phyloP scores from a whole-genome alignment of 2,329 filamentous ascomycete genomes.

The Penicillium sp. region DNA sequence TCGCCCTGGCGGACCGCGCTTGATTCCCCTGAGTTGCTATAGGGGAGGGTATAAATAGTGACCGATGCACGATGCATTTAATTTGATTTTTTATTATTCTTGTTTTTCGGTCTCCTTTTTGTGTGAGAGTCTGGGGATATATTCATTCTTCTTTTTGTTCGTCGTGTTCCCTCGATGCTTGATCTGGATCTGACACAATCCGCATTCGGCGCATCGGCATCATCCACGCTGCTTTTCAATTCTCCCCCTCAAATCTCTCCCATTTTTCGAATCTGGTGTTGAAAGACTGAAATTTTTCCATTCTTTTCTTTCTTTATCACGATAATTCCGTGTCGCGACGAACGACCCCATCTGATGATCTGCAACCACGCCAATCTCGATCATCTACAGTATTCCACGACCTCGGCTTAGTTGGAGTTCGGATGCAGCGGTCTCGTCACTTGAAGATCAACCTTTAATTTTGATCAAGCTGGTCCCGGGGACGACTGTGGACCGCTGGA shows the following conservation, averaged over 20 bases:
- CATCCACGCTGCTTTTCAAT: slow-evolving; percentile 6
- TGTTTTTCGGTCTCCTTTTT: not conserved
- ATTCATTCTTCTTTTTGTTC: slow-evolving; percentile 2
- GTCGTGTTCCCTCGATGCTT: slow-evolving; percentile 9
- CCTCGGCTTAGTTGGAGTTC: too few species aligned
- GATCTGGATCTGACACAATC: slow-evolving; percentile 10
- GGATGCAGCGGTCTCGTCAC: too few species aligned
- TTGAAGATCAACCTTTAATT: too few species aligned
- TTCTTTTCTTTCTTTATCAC: not conserved
- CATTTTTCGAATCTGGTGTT: slow-evolving; percentile 4
- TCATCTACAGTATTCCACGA: too few species aligned
- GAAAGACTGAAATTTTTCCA: not conserved
- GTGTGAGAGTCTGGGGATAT: slow-evolving; percentile 4
- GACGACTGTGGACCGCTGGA: not conserved
- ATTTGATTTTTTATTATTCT: not conserved
- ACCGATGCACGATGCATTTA: not conserved
- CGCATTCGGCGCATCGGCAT: slow-evolving; percentile 23
- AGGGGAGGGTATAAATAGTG: slow-evolving; percentile 3
- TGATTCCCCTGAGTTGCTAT: not conserved
- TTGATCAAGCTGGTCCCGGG: not conserved
- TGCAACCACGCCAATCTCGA: too few species aligned
- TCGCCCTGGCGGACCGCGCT: not conserved
- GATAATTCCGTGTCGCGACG: too few species aligned
- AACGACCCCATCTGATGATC: too few species aligned
- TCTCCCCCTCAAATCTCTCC: slow-evolving; percentile 15